Conservation (phyloP, 2,329 filamentous ascomycete genomes). For the Raffaelea deltoideospora region DNA sequence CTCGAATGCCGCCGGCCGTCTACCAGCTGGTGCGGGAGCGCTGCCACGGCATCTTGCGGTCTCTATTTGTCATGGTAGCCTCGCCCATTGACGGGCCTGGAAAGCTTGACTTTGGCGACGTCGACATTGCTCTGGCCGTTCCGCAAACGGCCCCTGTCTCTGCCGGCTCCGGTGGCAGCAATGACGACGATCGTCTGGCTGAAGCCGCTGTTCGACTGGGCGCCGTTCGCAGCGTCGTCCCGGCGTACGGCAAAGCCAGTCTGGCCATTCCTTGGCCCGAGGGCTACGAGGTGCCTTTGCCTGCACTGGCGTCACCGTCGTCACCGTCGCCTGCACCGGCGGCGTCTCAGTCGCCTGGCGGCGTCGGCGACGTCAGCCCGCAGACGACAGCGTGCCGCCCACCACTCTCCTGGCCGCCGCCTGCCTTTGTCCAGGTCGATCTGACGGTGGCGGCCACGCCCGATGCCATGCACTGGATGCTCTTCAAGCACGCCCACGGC, state of each 20-base stretch:
- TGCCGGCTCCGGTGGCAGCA: not conserved
- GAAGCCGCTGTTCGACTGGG: conserved; percentile 18
- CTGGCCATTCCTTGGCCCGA: conserved; percentile 42
- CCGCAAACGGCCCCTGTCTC: not conserved
- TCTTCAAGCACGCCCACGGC: conserved; percentile 58
- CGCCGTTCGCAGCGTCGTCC: conserved; percentile 23
- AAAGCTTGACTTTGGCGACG: conserved; percentile 54
- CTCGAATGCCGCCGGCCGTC: conserved; percentile 45
- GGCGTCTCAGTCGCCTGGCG: no score
- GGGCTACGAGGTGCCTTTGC: not conserved
- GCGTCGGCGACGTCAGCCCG: no score
- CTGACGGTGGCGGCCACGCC: conserved; percentile 35
- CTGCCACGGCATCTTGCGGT: conserved; percentile 29
- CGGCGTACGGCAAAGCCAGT: conserved; percentile 18
- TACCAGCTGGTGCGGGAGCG: conserved; percentile 37
- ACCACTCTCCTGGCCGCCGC: not conserved
- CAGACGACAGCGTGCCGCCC: no score
- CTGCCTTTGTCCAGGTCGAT: conserved; percentile 50
- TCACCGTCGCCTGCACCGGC: not conserved
- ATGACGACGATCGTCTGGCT: not conserved
- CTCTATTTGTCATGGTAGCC: conserved; percentile 38
- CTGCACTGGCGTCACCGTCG: not conserved
- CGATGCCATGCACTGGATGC: conserved; percentile 39
- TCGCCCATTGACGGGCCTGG: conserved; percentile 53
- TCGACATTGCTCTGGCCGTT: conserved; percentile 50